Evolutionary conservation across 768 basidiomycete species (phyloP).

Genomic region (Coprinopsis sp.): DNA sequence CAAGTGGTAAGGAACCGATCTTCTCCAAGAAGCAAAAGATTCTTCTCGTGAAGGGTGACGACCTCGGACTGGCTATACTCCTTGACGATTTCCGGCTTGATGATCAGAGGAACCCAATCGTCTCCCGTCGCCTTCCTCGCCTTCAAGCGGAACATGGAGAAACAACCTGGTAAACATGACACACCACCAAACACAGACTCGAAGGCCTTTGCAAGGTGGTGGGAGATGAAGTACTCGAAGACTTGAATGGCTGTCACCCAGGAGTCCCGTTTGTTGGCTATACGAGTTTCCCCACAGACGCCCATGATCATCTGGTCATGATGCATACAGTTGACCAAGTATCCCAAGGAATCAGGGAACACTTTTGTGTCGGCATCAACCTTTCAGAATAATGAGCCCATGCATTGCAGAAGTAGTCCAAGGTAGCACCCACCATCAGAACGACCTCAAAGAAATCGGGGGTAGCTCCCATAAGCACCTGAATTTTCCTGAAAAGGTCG

Average conservation of each 20-base stretch:
- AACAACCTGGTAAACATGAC: slow-evolving; percentile 98
- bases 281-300: slow-evolving; percentile 96
- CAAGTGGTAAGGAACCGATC: slow-evolving; percentile 98
- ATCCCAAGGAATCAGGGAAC: slow-evolving; percentile 81
- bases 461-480: slow-evolving; percentile 96
- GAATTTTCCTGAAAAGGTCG: slow-evolving; percentile 95
- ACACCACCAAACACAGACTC: slow-evolving; percentile 99
- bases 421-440: slow-evolving; percentile 74
- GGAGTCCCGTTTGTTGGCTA: slow-evolving; percentile 95
- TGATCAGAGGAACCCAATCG: slow-evolving; percentile 96
- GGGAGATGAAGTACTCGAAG: slow-evolving; percentile 98
- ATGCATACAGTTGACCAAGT: slow-evolving; percentile 97
- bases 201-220: slow-evolving; percentile 97
- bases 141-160: slow-evolving; percentile 99
- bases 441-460: slow-evolving; percentile 98
- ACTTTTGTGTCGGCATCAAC: slow-evolving; percentile 99
- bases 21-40: slow-evolving; percentile 91
- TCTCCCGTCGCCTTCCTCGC: slow-evolving; percentile 83
- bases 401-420: background rate
- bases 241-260: slow-evolving; percentile 99
- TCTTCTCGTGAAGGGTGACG: slow-evolving; percentile 95
- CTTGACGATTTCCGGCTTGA: slow-evolving; percentile 94
- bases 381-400: slow-evolving; percentile 36
- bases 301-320: slow-evolving; percentile 99
- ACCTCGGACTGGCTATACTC: slow-evolving; percentile 96